Conservation (phyloP, 2,329 filamentous ascomycete genomes). For the Cadophora luteo-olivacea region DNA sequence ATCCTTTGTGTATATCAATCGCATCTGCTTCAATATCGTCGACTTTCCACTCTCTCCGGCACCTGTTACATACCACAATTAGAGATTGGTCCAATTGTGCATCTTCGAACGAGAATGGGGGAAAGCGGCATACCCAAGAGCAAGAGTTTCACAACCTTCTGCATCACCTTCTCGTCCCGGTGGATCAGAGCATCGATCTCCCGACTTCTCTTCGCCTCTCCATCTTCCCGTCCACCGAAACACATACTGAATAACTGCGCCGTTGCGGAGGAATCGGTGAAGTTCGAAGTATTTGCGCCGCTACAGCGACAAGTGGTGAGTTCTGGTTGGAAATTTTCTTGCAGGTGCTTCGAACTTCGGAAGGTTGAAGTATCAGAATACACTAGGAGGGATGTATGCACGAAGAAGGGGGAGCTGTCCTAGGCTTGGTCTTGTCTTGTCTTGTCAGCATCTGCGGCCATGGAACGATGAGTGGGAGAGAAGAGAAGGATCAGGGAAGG, state of each 20-base stretch:
- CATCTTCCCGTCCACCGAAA: conserved; percentile 59
- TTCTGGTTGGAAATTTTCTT: conserved; percentile 12
- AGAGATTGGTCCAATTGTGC: conserved; percentile 24
- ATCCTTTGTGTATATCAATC: conserved; percentile 85
- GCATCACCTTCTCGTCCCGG: conserved; percentile 84
- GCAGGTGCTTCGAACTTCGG: conserved; percentile 1
- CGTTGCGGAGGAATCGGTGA: conserved; percentile 11
- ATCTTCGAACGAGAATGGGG: conserved; percentile 19
- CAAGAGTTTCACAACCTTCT: conserved; percentile 91
- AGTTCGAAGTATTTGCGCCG: conserved; percentile 19
- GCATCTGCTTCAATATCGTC: conserved; percentile 98
- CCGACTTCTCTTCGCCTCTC: conserved; percentile 63
- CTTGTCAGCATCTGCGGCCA: conserved; percentile 17
- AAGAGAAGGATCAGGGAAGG: background rate
- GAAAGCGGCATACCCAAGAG: conserved; percentile 73
- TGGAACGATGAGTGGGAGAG: background rate
- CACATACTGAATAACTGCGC: conserved; percentile 59
- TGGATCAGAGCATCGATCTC: conserved; percentile 89
- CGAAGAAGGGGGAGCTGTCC: conserved; percentile 24
- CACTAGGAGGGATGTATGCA: conserved; percentile 25
- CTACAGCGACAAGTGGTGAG: conserved; percentile 20
- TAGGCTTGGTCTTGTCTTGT: background rate
- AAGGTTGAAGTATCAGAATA: conserved; percentile 22
- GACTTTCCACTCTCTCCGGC: conserved; percentile 96
- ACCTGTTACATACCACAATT: conserved; percentile 59